Conservation (phyloP, 1,139 yeast species). For the Citeromyces siamensis region DNA sequence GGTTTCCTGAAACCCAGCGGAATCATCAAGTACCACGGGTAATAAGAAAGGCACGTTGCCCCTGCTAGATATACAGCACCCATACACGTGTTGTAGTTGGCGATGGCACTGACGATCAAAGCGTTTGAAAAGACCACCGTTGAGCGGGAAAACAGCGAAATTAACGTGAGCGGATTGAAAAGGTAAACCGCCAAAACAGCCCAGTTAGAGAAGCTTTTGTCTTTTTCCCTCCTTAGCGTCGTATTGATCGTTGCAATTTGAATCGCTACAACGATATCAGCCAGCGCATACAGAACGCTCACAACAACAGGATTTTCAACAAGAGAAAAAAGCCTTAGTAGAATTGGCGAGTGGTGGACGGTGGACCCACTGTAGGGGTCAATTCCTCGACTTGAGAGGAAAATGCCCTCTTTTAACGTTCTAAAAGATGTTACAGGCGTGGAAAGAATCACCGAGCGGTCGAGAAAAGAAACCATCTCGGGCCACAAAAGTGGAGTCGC, state of each 20-base stretch:
- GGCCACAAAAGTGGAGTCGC: conserved; percentile 17
- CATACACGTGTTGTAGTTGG: conserved; percentile 25
- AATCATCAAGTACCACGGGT: conserved; percentile 42
- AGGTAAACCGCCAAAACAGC: conserved; percentile 51
- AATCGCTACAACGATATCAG: conserved; percentile 30
- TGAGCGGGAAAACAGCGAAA: conserved; percentile 61
- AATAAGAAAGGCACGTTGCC: conserved; percentile 53
- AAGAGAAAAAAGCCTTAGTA: conserved; percentile 38
- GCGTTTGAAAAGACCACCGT: conserved; percentile 51
- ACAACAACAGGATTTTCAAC: conserved; percentile 13
- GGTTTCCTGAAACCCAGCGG: conserved; percentile 23
- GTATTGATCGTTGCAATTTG: conserved; percentile 27
- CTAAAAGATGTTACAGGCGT: conserved; percentile 64
- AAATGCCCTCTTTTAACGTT: conserved; percentile 70
- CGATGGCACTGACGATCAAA: conserved; percentile 36
- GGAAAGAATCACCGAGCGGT: conserved; percentile 59
- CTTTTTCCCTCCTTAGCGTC: conserved; percentile 17
- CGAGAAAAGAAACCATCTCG: conserved; percentile 23
- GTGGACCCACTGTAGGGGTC: conserved; percentile 78
- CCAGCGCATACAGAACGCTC: conserved; percentile 24
- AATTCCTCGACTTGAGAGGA: conserved; percentile 43
- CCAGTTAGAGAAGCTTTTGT: conserved; percentile 22
- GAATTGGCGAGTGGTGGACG: conserved; percentile 61
- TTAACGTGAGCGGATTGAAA: conserved; percentile 66
- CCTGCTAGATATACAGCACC: conserved; percentile 45